Percentiles rank a stretch among this genome's conserved stretches.
Conservation (phyloP, 2,329 filamentous ascomycete genomes). For the Neonectria sp. region DNA sequence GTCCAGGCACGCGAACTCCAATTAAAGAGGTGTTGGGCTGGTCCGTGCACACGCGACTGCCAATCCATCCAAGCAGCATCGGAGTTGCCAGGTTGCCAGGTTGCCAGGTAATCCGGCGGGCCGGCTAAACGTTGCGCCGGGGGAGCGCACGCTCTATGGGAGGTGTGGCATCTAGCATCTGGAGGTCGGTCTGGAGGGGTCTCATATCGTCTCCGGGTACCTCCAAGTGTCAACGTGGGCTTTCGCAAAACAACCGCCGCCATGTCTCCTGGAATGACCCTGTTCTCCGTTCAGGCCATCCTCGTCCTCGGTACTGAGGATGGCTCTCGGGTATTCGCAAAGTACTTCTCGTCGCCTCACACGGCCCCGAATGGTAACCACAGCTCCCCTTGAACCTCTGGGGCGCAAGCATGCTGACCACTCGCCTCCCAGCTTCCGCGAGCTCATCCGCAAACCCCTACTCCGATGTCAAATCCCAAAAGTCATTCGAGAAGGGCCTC, state of each 20-base stretch:
- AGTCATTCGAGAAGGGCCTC: slow-evolving; percentile 95
- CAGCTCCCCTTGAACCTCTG: slow-evolving; percentile 34
- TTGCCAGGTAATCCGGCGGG: slow-evolving; percentile 24
- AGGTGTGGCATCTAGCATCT: slow-evolving; percentile 49
- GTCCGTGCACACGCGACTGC: slow-evolving; percentile 47
- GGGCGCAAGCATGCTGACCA: slow-evolving; percentile 48
- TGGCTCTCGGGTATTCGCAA: slow-evolving; percentile 91
- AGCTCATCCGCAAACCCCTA: slow-evolving; percentile 81
- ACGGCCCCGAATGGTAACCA: slow-evolving; percentile 57
- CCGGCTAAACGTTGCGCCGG: slow-evolving; percentile 53
- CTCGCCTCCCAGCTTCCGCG: slow-evolving; percentile 53
- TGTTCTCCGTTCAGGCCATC: slow-evolving; percentile 84
- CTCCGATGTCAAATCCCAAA: slow-evolving; percentile 91
- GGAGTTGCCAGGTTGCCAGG: background rate
- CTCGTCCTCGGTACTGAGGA: slow-evolving; percentile 88
- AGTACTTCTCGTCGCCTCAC: slow-evolving; percentile 85
- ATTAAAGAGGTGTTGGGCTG: slow-evolving; percentile 31
- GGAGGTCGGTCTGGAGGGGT: slow-evolving; percentile 53
- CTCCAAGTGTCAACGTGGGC: slow-evolving; percentile 36
- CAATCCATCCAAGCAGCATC: slow-evolving; percentile 11
- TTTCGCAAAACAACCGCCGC: slow-evolving; percentile 39
- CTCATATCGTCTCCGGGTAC: slow-evolving; percentile 38
- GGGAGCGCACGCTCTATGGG: slow-evolving; percentile 33
- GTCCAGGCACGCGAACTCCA: slow-evolving; percentile 40
- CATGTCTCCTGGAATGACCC: slow-evolving; percentile 83